A percentile compares a stretch with the other conserved stretches of the same genome.
phyloP scores from a whole-genome alignment of 257 asterid species.

The Ophiorrhiza pumila region DNA sequence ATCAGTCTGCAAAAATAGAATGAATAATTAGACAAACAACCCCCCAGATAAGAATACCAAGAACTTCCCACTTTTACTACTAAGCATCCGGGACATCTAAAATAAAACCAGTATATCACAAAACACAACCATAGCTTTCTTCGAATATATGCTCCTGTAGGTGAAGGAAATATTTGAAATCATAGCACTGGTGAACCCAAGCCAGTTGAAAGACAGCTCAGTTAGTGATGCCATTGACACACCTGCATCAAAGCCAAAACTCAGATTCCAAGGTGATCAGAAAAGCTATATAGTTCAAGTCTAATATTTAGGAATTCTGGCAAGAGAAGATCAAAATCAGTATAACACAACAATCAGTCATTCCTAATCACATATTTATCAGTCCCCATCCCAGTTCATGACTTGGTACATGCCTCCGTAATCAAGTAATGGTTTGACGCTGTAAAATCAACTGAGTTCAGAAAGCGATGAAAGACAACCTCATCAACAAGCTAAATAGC shows the following conservation, averaged over 20 bases:
- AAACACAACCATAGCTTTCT: slow-evolving; percentile 90
- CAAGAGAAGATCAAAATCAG: neutral
- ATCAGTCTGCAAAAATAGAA: slow-evolving; percentile 58
- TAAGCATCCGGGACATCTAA: neutral
- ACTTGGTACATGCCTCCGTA: neutral
- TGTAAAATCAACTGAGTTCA: neutral
- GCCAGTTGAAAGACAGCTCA: slow-evolving; percentile 96
- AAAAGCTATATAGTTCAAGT: neutral
- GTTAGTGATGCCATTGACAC: slow-evolving; percentile 98
- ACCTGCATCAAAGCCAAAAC: slow-evolving; percentile 52
- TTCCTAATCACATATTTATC: neutral
- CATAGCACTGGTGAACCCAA: slow-evolving; percentile 91
- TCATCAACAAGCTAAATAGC: no score
- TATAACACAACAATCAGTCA: neutral
- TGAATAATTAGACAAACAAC: slow-evolving; percentile 16
- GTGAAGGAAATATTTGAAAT: slow-evolving; percentile 99
- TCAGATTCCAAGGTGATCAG: slow-evolving; percentile 16
- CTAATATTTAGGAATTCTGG: neutral
- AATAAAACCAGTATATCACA: slow-evolving; percentile 6
- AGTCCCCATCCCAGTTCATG: neutral
- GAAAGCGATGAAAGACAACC: neutral
- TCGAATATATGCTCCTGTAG: slow-evolving; percentile 95
- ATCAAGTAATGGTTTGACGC: neutral
- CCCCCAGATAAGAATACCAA: neutral
- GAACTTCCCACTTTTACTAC: neutral